These are phyloP conservation scores for Westerdykella aurantiaca DNA, from an alignment of 2,329 filamentous ascomycete species.

Conservation along the genomic window DNA sequence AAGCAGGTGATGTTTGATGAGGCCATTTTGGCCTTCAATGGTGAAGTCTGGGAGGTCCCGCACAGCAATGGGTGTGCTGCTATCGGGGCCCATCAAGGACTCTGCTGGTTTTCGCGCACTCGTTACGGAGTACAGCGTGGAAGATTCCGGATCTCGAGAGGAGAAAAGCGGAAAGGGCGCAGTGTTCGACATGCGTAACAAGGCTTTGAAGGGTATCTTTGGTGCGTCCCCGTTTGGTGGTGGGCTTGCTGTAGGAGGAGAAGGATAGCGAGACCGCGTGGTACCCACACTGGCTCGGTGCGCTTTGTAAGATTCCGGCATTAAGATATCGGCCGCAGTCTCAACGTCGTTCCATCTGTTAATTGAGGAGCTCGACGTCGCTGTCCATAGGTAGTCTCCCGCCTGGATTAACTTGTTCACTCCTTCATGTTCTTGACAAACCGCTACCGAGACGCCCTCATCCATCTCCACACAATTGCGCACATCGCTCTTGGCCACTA, in stretches of 20 bases:
- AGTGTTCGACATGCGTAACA: constrained; percentile 79
- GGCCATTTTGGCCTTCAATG: constrained; percentile 89
- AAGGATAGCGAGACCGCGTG: constrained; percentile 38
- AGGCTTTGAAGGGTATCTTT: constrained; percentile 69
- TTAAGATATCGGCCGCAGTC: constrained; percentile 63
- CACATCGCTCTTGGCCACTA: constrained; percentile 95
- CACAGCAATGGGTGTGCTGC: constrained; percentile 33
- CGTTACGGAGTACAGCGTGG: constrained; percentile 46
- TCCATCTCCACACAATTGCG: constrained; percentile 71
- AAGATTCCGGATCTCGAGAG: constrained; percentile 51
- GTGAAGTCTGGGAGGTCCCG: constrained; percentile 44
- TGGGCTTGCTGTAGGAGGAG: constrained; percentile 31
- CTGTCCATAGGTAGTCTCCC: constrained; percentile 80
- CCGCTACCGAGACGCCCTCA: constrained; percentile 82
- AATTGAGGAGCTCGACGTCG: constrained; percentile 83
- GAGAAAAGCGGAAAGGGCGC: constrained; percentile 63
- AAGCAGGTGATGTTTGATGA: constrained; percentile 87
- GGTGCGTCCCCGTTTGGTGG: constrained; percentile 36
- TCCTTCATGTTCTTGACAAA: constrained; percentile 85
- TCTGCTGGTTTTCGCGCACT: constrained; percentile 56
- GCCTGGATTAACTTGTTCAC: constrained; percentile 60
- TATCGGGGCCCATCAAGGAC: constrained; percentile 41
- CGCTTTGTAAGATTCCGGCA: constrained; percentile 43
- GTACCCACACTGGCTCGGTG: constrained; percentile 52
- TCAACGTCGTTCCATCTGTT: constrained; percentile 88